phyloP scores from a whole-genome alignment of 2,329 filamentous ascomycete genomes.

The Diaporthe sp. region DNA sequence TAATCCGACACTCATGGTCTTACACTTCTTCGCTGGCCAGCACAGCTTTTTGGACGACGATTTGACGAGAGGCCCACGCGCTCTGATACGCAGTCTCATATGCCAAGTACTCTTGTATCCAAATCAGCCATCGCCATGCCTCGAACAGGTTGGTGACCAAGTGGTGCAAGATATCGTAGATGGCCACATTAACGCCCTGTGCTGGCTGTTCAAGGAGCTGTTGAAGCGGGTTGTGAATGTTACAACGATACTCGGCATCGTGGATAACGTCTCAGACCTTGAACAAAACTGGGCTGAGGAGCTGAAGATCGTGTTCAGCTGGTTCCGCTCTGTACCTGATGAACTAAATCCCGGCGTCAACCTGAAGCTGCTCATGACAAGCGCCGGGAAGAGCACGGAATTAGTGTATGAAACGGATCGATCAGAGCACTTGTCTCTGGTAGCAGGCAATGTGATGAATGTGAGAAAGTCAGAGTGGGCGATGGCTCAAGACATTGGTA shows the following conservation, averaged over 20 bases:
- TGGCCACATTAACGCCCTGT: too few relatives aligned
- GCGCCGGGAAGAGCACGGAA: conserved; percentile 5
- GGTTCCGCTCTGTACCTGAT: background rate
- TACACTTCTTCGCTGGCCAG: too few relatives aligned
- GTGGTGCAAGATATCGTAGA: too few relatives aligned
- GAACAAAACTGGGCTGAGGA: background rate
- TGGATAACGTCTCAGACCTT: conserved; percentile 29
- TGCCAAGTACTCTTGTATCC: too few relatives aligned
- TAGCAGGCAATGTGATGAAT: background rate
- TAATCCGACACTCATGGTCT: too few relatives aligned
- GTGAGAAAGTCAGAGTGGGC: background rate
- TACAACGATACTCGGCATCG: background rate
- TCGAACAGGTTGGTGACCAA: too few relatives aligned
- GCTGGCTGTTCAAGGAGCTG: conserved; percentile 1
- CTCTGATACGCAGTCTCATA: too few relatives aligned
- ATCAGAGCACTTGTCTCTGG: background rate
- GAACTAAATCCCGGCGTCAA: background rate
- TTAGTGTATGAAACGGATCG: background rate
- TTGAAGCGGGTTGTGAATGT: background rate
- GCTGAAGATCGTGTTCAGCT: background rate
- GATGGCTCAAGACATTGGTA: background rate
- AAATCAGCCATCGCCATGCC: too few relatives aligned
- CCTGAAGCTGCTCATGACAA: conserved; percentile 13
- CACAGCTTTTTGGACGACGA: too few relatives aligned
- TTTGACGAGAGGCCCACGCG: too few relatives aligned